Base-by-base conservation (phyloP, 345 rosid species). In the Aethionema arabicum region DNA sequence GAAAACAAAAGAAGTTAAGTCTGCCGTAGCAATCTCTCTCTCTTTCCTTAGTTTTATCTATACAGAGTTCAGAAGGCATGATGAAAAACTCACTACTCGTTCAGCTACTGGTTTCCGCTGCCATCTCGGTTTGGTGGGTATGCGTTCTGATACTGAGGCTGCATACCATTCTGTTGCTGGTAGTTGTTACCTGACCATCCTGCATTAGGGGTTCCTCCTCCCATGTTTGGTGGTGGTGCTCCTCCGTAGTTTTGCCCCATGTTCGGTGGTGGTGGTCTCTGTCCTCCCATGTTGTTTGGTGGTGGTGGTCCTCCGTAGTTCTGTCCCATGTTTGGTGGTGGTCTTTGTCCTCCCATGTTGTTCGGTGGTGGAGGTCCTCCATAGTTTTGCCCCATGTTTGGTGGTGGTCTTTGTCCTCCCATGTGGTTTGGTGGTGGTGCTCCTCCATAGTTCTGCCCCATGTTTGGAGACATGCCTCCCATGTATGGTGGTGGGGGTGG, bases 251-350 rank as follows among this genome's bases (percentile, higher is more conserved):
- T 62, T 29, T 53, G 69, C 0, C 37, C 44, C 72, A 41, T 47
- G 68, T 42, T 51, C 2, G 40, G 76, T 4, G 74, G 54, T 0
- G 72, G 72, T 13, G 77, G 76, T 29, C 58, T 48, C 44, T 40
- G 5, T 74, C 73, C 77, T 0, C 74, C 68, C 59, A 21, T 60
- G 65, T 60, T 51, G 61, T 72, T 64, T 52, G 66, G 33, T 21
- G n/a, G n/a, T n/a, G 43, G 43, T 5, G 43, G 43, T 7, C 43
- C 43, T 39, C n/a, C 11, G n/a, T n/a, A n/a, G n/a, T n/a, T n/a
- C n/a, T n/a, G n/a, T n/a, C n/a, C n/a, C n/a, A n/a, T n/a, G n/a
- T n/a, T n/a, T n/a, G n/a, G n/a, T 5, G 72, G n/a, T n/a, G n/a
- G n/a, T n/a, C n/a, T n/a, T n/a, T n/a, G n/a, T n/a, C 73, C 77